Evolutionary conservation across 106 monocot species (phyloP), one percentile per base, ranked within the genome.

Genomic region (Dioscorea zingiberensis): DNA sequence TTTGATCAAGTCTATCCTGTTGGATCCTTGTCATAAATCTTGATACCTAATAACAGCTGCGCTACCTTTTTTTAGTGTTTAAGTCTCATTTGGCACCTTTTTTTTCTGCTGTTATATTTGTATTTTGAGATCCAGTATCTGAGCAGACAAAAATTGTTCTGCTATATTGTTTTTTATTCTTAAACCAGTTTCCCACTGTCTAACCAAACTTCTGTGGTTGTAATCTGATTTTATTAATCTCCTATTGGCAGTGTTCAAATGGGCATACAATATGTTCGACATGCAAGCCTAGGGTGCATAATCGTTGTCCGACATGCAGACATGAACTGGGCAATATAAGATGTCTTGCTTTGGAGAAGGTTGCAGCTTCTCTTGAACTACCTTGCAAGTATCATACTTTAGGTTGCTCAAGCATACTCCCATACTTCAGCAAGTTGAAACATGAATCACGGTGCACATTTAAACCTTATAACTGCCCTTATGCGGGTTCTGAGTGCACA

Each of bases 321-420:
- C 66, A 66, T 54, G 66, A 66, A 28, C 54, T 66, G 25, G 66
- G 66, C 18, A 66, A 66, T 54, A 66, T 66, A 66, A 54, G 66
- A 66, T 66, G 66, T 66, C 53, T 66, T 24, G 66, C 66, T 21
- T 23, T 66, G 27, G 66, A 66, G 49, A 66, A 66, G 66, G 66
- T 66, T 27, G 66, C 66, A 24, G 66, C 66, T 29, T 54, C 66
- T 27, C 66, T 66, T 30, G 66, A 66, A 53, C 27, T 66, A 16
- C 66, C 66, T 14, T 66, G 66, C 66, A 66, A 54, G 19, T 66
- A 66, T 54, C 53, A 66, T 27, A 66, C 18, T 17, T 66, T 47
- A 54, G 66, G 66, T 27, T 66, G 66, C 29, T 19, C 28, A 26
- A 53, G 66, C 25, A 66, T 66, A 28, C 54, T 47, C 45, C 66